Conservation (phyloP, 2,329 filamentous ascomycete species). For the Rutstroemia sp. region DNA sequence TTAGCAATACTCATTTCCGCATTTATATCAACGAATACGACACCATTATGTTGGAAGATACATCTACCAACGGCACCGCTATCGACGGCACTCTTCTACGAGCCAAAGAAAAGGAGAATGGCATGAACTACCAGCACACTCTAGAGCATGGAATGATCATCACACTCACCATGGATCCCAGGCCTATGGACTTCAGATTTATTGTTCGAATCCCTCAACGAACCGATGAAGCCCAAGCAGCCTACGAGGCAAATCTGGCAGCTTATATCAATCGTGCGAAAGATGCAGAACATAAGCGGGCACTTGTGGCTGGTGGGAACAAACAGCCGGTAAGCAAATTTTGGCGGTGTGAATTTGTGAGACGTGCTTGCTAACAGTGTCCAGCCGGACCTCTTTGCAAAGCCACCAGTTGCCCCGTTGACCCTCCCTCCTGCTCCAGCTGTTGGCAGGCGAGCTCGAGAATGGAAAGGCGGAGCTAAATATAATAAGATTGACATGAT, state of each 20-base stretch:
- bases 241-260: slow-evolving; percentile 60
- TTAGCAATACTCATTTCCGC: slow-evolving; percentile 95
- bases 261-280: slow-evolving; percentile 1
- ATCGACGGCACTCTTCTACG: slow-evolving; percentile 68
- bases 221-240: slow-evolving; percentile 55
- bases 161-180: slow-evolving; percentile 25
- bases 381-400: slow-evolving; percentile 26
- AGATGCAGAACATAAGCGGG: slow-evolving; percentile 6
- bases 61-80: slow-evolving; percentile 91
- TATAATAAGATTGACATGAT: slow-evolving; percentile 81
- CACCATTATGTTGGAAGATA: slow-evolving; percentile 85
- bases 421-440: slow-evolving; percentile 13
- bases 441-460: slow-evolving; percentile 40
- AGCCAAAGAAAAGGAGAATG: slow-evolving; percentile 40
- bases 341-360: no score
- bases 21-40: slow-evolving; percentile 85
- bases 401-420: slow-evolving; percentile 20
- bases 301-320: slow-evolving; percentile 5
- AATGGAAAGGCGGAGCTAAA: slow-evolving; percentile 74
- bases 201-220: slow-evolving; percentile 77
- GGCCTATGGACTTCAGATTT: slow-evolving; percentile 57
- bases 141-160: slow-evolving; percentile 28
- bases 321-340: slow-evolving; percentile 20
- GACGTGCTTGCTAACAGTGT: slow-evolving; percentile 9
- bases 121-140: slow-evolving; percentile 30